These are phyloP conservation scores for Phytophthora hibernalis DNA, from an alignment of 352 stramenopile genomes.

Conservation along the genomic window DNA sequence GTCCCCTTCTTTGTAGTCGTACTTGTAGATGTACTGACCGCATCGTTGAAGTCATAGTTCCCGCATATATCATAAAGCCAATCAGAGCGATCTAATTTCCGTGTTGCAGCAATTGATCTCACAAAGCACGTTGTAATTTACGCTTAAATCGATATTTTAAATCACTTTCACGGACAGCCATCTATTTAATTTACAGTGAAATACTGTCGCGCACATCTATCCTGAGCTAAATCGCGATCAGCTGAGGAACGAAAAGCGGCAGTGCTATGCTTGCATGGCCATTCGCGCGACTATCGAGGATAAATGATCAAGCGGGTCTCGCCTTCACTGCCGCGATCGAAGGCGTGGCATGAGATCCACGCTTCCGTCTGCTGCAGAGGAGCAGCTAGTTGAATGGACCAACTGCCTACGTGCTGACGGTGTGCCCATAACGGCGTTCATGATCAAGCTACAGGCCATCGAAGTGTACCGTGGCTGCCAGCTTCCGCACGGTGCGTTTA, in stretches of 20 bases:
- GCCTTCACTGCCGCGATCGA: not conserved
- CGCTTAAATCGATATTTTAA: not conserved
- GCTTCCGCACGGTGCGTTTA: not conserved
- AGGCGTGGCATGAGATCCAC: not conserved
- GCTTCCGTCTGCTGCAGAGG: not conserved
- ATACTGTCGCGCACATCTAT: not conserved
- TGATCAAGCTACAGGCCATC: not conserved
- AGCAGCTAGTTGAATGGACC: constrained; percentile 8
- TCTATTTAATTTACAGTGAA: no score
- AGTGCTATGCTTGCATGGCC: not conserved
- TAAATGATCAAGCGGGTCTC: not conserved
- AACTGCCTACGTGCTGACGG: not conserved
- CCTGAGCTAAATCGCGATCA: not conserved
- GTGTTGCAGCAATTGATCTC: not conserved
- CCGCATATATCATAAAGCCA: constrained; percentile 4
- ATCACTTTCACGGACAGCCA: no score
- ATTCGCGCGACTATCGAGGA: not conserved
- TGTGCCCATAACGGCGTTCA: not conserved
- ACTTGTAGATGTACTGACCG: no score
- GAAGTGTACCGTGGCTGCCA: not conserved
- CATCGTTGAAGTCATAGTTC: constrained; percentile 2
- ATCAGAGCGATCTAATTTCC: not conserved
- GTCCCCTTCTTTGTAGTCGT: no score
- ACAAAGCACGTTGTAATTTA: constrained; percentile 1
- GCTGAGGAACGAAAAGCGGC: not conserved